These are phyloP conservation scores for Cladophialophora psammophila DNA, from an alignment of 2,329 filamentous ascomycete genomes.

Conservation along the genomic window DNA sequence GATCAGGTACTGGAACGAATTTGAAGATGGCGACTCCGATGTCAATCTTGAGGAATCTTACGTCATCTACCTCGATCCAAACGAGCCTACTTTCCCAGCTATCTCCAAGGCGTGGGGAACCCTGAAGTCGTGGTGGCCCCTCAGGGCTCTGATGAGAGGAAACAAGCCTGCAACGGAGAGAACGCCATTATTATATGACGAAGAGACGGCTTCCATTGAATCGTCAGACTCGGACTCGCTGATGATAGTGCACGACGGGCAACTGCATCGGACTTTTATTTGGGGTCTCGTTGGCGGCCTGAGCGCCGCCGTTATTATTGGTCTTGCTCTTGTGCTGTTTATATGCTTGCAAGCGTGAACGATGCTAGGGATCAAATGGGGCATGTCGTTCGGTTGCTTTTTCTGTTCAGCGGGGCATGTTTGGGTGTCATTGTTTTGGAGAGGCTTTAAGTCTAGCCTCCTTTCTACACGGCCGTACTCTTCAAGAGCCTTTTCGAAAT, in stretches of 20 bases:
- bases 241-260: slow-evolving; percentile 2
- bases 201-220: slow-evolving; percentile 6
- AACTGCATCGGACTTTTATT: slow-evolving; percentile 12
- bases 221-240: slow-evolving; percentile 20
- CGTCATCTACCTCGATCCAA: slow-evolving; percentile 76
- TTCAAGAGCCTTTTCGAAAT: not conserved
- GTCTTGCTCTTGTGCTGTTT: slow-evolving; percentile 11
- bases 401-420: not conserved
- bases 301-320: slow-evolving; percentile 9
- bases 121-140: slow-evolving; percentile 12
- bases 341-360: not conserved
- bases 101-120: slow-evolving; percentile 57
- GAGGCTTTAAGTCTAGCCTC: not conserved
- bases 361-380: not conserved
- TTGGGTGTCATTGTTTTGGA: not conserved
- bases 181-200: slow-evolving; percentile 13
- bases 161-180: not conserved
- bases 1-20: slow-evolving; percentile 79
- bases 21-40: slow-evolving; percentile 77
- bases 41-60: slow-evolving; percentile 66
- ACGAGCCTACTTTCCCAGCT: slow-evolving; percentile 69
- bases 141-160: not conserved
- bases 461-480: not conserved
- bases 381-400: not conserved
- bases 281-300: slow-evolving; percentile 17